Evolutionary conservation across 164 flowering plant species (phyloP).

Genomic region (Vitis vinifera): DNA sequence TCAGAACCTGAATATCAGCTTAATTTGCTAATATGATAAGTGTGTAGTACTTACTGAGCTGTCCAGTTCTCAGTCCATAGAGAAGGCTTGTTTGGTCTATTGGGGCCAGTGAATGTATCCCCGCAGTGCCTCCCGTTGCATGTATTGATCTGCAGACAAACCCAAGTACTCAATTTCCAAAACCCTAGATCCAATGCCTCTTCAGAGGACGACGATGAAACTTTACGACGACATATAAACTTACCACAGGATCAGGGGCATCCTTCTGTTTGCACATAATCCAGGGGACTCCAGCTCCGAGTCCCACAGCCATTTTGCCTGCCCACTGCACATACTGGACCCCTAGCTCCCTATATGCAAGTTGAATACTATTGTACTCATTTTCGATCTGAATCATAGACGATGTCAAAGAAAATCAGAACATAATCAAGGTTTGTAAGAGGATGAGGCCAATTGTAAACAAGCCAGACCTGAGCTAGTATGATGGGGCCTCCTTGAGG

Average conservation of each 20-base stretch:
- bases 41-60: slow-evolving; percentile 60
- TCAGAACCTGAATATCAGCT: background rate
- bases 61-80: slow-evolving; percentile 99
- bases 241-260: slow-evolving; percentile 86
- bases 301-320: slow-evolving; percentile 57
- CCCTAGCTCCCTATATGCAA: slow-evolving; percentile 54
- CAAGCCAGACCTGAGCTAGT: slow-evolving; percentile 32
- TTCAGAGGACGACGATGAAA: too few species aligned
- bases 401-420: too few species aligned
- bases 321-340: slow-evolving; percentile 80
- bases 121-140: slow-evolving; percentile 98
- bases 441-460: too few species aligned
- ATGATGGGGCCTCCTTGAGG: slow-evolving; percentile 59
- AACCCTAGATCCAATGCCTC: too few species aligned
- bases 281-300: slow-evolving; percentile 83
- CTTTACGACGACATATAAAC: background rate
- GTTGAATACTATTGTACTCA: slow-evolving; percentile 71
- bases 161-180: background rate
- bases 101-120: slow-evolving; percentile 87
- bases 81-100: slow-evolving; percentile 69
- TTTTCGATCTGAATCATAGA: slow-evolving; percentile 69
- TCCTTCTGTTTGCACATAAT: slow-evolving; percentile 95
- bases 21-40: background rate
- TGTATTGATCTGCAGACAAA: slow-evolving; percentile 58
- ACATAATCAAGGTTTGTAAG: too few species aligned